Conservation (phyloP, 805 yeast species). For the Ogataea corticis region DNA sequence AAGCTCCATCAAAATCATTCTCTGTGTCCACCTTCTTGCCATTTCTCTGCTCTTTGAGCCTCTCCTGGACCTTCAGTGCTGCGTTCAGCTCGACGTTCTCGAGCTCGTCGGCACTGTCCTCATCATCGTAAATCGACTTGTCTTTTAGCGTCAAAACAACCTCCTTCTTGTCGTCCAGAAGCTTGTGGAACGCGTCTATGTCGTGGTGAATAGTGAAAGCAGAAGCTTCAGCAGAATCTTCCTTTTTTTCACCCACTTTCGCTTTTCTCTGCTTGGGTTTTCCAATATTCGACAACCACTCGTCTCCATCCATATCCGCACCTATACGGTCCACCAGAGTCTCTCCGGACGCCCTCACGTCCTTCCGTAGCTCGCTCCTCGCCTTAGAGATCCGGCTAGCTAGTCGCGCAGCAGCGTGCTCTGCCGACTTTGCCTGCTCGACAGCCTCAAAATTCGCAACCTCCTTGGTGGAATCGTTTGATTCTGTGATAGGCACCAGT, state of each 20-base stretch:
- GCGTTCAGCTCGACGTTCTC: constrained; percentile 31
- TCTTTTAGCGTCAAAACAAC: constrained; percentile 62
- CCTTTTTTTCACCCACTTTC: constrained; percentile 1
- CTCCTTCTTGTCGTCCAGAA: constrained; percentile 32
- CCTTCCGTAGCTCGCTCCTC: constrained; percentile 23
- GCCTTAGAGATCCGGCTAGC: constrained; percentile 14
- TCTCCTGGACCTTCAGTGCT: constrained; percentile 23
- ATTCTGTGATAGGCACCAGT: constrained; percentile 46
- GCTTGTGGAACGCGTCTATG: constrained; percentile 37
- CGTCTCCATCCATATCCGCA: constrained; percentile 37
- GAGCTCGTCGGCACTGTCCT: constrained; percentile 42
- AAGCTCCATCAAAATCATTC: constrained; percentile 10
- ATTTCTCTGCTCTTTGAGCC: constrained; percentile 7
- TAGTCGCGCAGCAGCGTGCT: constrained; percentile 27
- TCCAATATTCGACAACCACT: constrained; percentile 35
- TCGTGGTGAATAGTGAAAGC: constrained; percentile 46
- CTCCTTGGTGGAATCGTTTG: constrained; percentile 25
- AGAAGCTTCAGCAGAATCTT: not conserved
- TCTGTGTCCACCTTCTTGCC: constrained; percentile 37
- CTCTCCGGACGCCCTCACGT: constrained; percentile 24
- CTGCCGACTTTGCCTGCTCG: constrained; percentile 36
- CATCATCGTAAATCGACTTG: constrained; percentile 38
- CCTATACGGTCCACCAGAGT: constrained; percentile 29
- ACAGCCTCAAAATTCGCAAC: constrained; percentile 35
- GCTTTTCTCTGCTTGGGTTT: constrained; percentile 11